Base-by-base conservation (phyloP, 495 filamentous ascomycete species). In the Tuber microsphaerosporum region DNA sequence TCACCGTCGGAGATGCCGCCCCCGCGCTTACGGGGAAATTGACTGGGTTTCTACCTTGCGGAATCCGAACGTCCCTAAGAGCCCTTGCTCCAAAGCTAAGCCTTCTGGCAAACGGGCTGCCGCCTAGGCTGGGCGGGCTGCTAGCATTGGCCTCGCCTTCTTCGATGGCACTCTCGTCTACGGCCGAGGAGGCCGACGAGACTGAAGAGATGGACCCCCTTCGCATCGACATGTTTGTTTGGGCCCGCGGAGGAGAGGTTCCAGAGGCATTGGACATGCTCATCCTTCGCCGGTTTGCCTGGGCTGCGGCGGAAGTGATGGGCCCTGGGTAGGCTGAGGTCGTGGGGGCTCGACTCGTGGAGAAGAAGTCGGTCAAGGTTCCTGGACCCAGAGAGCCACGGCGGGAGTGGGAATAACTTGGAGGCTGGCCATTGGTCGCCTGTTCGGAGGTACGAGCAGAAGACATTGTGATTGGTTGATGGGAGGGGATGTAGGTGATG, bases 1-100 rank as follows among this genome's bases (percentile, higher is more conserved):
- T 69, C 48, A 80, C 76, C 19, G 78, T 83, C 7, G 82, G 82
- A 68, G 75, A 79, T 73, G 72, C 70, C 22, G 68, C 71, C 69
- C 80, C 73, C 22, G 78, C 51, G 37, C 22, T 48, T 31, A 37
- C n/a, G 56, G 56, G 56, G 56, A 65, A 65, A 75, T 43, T 70
- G n/a, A 16, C 31, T 20, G 76, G 46, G 45, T 65, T 68, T 71
- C 77, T 79, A 22, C 76, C 73, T 6, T 70, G 61, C 51, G 81
- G 81, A 61, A 85, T 85, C 48, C 88, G 88, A 68, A 88, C 87
- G 78, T 93, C 91, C 73, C 92, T 89, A 81, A 97, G 86, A 48
- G 95, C 93, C 81, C 93, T 90, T 41, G 93, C 93, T 73, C 95
- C 94, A 83, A 97, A 95, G 82, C 94, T 97, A 86, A 97, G 89